Evolutionary conservation across 257 asterid species (phyloP), one percentile per base, ranked within the genome.

Genomic region (Jasminum sambac): DNA sequence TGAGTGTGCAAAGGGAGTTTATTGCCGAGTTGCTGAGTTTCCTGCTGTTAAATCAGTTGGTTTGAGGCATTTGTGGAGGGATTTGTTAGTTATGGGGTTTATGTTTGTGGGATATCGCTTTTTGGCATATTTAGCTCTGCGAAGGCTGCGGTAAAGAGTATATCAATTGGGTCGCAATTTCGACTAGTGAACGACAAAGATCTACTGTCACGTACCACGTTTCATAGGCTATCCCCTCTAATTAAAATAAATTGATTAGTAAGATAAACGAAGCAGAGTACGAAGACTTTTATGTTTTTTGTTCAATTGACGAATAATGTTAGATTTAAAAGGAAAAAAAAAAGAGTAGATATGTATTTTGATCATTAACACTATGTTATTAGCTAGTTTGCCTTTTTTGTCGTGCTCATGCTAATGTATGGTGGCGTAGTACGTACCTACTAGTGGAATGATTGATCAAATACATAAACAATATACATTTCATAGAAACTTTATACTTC

Each of bases 71-170:
- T 48, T 86, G 78, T 91, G 99, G 98, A 41, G 87, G 6, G 96
- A 95, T 70, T 77, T 83, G 42, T 72, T 72, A 25, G 69, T 84
- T 69, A 85, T 95, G 99, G 79, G 78, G 74, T 69, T 89, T 34
- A 95, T 95, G 99, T 77, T 95, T 58, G 76, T 91, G 63, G 92
- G 87, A 11, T 95, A 95, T 66, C 89, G 98, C n/a, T 17, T 89
- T 57, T 43, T 88, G 30, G 99, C 99, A 26, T 95, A 95, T 79
- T 75, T 89, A 42, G 97, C 99, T 61, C 84, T 95, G 70, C 86
- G 68, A 64, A 78, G 96, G 46, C 85, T 89, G 55, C 77, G 82
- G 48, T 89, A 82, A 90, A 69, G 38, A 4, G 36, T 4, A 30
- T 30, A 30, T 30, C 36, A 30, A 30, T 30, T 55, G 30, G 7